phyloP scores from a whole-genome alignment of 2,329 filamentous ascomycete species.

The Curvularia spicifera region DNA sequence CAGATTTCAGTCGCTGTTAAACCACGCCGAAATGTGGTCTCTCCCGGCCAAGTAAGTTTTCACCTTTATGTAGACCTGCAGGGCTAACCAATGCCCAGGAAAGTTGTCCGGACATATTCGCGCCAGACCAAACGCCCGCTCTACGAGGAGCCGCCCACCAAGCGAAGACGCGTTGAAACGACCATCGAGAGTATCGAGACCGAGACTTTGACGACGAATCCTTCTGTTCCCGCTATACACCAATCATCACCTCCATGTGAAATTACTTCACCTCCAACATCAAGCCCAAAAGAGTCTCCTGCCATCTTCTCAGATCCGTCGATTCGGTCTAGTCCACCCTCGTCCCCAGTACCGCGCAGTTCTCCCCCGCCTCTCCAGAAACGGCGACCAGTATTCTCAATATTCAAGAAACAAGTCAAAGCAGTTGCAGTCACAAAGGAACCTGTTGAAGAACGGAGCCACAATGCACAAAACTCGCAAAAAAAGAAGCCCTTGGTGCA shows the following conservation, averaged over 20 bases:
- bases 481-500: conserved; percentile 57
- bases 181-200: conserved; percentile 15
- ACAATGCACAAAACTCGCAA: conserved; percentile 45
- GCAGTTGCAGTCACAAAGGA: conserved; percentile 20
- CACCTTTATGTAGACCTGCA: background rate
- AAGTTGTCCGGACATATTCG: conserved; percentile 46
- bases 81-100: conserved; percentile 34
- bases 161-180: conserved; percentile 47
- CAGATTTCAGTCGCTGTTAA: conserved; percentile 15
- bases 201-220: conserved; percentile 13
- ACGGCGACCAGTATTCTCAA: conserved; percentile 59
- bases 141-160: conserved; percentile 42
- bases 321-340: conserved; percentile 39
- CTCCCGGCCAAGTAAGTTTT: conserved; percentile 33
- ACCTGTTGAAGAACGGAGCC: conserved; percentile 33
- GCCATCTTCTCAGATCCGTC: conserved; percentile 52
- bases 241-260: conserved; percentile 17
- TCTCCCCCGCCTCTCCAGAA: conserved; percentile 33
- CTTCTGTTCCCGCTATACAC: background rate
- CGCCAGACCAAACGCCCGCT: conserved; percentile 41
- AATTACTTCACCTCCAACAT: conserved; percentile 27
- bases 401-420: conserved; percentile 47
- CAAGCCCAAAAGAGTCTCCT: conserved; percentile 44
- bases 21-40: conserved; percentile 32
- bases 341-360: conserved; percentile 35